These are phyloP conservation scores for Kwoniella sp. DNA, from an alignment of 768 basidiomycete genomes.

Conservation along the genomic window DNA sequence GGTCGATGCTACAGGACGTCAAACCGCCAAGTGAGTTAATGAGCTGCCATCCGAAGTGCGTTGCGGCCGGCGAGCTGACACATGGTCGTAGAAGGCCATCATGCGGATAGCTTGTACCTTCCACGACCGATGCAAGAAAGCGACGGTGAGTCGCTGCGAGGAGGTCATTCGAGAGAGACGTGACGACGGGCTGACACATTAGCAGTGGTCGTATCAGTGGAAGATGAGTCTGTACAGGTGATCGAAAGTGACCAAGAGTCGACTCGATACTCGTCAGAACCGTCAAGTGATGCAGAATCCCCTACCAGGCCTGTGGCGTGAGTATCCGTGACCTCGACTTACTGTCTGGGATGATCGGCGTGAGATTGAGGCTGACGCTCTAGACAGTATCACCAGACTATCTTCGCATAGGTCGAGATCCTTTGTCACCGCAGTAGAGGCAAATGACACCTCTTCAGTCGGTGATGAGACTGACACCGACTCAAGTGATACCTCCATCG, in stretches of 20 bases:
- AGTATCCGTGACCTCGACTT: too few species aligned
- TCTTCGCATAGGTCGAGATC: conserved; percentile 16
- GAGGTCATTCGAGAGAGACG: not conserved
- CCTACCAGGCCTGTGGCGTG: not conserved
- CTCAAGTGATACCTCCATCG: not conserved
- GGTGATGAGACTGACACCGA: conserved; percentile 19
- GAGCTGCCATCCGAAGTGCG: too few species aligned
- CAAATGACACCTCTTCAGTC: conserved; percentile 11
- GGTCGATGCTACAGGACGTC: conserved; percentile 35
- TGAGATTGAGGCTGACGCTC: not conserved
- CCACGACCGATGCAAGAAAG: conserved; percentile 30
- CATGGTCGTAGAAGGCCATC: conserved; percentile 3
- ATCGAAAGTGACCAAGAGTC: not conserved
- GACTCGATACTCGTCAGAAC: not conserved
- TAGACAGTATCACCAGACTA: not conserved
- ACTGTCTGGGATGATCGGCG: too few species aligned
- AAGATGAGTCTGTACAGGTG: not conserved
- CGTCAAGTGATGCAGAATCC: not conserved
- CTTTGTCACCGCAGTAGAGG: conserved; percentile 7
- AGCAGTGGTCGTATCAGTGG: not conserved
- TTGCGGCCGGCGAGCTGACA: conserved; percentile 9
- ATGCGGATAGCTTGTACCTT: conserved; percentile 40
- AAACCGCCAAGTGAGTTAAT: conserved; percentile 10
- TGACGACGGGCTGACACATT: not conserved
- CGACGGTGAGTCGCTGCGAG: not conserved